phyloP scores from a whole-genome alignment of 257 asterid species.

The Scutellaria minor region DNA sequence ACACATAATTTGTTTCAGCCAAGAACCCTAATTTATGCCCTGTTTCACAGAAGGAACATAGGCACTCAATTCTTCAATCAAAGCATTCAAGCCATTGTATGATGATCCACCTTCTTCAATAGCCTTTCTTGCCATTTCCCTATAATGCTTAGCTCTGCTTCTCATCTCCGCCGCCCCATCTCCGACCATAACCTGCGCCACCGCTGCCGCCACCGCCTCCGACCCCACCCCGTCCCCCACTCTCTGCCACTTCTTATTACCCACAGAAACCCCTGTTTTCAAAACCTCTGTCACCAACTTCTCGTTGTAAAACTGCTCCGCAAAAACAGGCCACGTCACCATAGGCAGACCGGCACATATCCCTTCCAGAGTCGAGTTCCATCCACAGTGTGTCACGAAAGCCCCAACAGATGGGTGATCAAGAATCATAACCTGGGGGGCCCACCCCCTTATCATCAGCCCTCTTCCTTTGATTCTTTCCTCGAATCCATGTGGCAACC shows the following conservation, averaged over 20 bases:
- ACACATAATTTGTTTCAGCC: no score
- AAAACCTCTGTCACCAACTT: conserved; percentile 43
- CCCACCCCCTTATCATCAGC: conserved; percentile 48
- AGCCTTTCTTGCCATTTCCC: conserved; percentile 45
- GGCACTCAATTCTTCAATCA: conserved; percentile 42
- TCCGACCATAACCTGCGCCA: conserved; percentile 42
- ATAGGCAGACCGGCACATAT: conserved; percentile 50
- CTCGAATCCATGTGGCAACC: conserved; percentile 43
- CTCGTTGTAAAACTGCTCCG: conserved; percentile 55
- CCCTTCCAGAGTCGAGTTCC: conserved; percentile 51
- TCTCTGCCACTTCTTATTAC: conserved; percentile 41
- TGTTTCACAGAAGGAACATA: conserved; percentile 10
- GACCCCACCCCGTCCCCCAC: conserved; percentile 33
- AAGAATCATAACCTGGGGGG: conserved; percentile 49
- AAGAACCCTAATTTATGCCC: background rate
- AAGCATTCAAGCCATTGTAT: conserved; percentile 32
- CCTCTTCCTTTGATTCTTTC: conserved; percentile 38
- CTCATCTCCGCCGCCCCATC: conserved; percentile 46
- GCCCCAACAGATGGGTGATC: conserved; percentile 41
- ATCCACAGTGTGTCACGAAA: conserved; percentile 57
- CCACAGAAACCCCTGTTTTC: conserved; percentile 44
- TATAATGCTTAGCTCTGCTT: conserved; percentile 36
- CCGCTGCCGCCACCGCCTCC: conserved; percentile 45
- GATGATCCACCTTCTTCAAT: conserved; percentile 60
- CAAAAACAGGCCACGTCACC: conserved; percentile 57